Conservation (phyloP, 192 early-diverging fungal genomes). For the Cetraspora pellucida region DNA sequence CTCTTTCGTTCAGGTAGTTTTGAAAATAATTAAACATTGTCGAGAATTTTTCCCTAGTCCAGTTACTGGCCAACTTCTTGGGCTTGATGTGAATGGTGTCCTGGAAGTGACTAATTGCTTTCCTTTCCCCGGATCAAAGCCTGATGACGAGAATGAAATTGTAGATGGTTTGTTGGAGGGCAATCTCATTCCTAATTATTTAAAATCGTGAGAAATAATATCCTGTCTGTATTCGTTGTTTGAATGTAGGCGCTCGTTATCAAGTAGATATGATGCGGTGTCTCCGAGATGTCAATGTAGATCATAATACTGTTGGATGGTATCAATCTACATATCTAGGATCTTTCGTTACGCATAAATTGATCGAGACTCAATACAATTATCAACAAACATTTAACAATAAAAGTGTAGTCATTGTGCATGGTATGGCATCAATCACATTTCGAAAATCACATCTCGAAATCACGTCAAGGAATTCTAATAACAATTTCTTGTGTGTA, state of each 20-base stretch:
- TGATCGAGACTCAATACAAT: conserved; percentile 89
- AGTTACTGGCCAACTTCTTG: conserved; percentile 92
- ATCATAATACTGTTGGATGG: conserved; percentile 97
- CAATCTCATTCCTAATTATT: neutral
- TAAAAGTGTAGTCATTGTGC: conserved; percentile 89
- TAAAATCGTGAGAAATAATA: neutral
- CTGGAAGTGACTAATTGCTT: conserved; percentile 93
- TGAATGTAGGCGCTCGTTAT: conserved; percentile 63
- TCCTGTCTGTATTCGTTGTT: neutral
- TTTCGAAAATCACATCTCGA: neutral
- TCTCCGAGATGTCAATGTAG: conserved; percentile 91
- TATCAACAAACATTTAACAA: conserved; percentile 84
- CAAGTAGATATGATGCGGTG: conserved; percentile 93
- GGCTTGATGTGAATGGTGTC: conserved; percentile 87
- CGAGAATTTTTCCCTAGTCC: conserved; percentile 76
- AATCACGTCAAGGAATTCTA: neutral
- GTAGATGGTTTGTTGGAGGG: conserved; percentile 19
- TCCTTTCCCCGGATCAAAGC: conserved; percentile 69
- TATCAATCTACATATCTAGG: conserved; percentile 90
- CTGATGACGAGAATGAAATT: conserved; percentile 34
- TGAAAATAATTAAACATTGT: conserved; percentile 98
- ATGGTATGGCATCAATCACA: conserved; percentile 49
- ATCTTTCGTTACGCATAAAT: conserved; percentile 84
- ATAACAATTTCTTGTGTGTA: neutral
- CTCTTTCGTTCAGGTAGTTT: conserved; percentile 61